Conservation (phyloP, 768 basidiomycete species). For the Suillus americanus region DNA sequence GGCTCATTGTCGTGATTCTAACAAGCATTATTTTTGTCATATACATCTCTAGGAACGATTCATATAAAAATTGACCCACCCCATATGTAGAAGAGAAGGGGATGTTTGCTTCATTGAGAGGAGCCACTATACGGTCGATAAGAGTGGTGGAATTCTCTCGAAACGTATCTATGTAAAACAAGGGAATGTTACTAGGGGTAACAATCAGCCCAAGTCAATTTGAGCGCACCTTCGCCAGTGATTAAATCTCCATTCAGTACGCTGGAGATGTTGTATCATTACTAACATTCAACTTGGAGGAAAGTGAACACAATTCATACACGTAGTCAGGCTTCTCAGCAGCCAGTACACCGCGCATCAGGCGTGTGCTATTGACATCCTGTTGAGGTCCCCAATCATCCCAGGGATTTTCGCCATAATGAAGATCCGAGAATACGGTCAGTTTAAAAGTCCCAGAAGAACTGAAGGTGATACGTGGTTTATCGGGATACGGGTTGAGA, state of each 20-base stretch:
- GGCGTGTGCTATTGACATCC: constrained; percentile 57
- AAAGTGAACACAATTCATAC: constrained; percentile 36
- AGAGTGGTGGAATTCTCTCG: constrained; percentile 64
- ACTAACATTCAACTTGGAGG: neutral
- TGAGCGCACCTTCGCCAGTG: constrained; percentile 60
- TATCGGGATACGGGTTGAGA: constrained; percentile 43
- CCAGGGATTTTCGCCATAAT: constrained; percentile 77
- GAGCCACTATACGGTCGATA: constrained; percentile 63
- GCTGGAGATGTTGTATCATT: constrained; percentile 30
- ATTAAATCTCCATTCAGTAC: constrained; percentile 75
- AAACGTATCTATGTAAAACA: constrained; percentile 50
- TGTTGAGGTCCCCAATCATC: constrained; percentile 66
- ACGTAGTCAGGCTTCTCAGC: constrained; percentile 70
- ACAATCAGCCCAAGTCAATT: neutral
- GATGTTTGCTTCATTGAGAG: constrained; percentile 53
- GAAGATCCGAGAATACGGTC: constrained; percentile 72
- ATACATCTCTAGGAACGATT: neutral
- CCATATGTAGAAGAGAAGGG: constrained; percentile 73
- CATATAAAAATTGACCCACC: constrained; percentile 37
- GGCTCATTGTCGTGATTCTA: constrained; percentile 75
- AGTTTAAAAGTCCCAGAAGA: constrained; percentile 66
- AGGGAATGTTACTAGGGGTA: neutral
- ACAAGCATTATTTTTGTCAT: constrained; percentile 1
- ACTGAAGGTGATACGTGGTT: constrained; percentile 55
- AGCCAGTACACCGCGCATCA: constrained; percentile 57